These are phyloP conservation scores for Phytophthora capsici DNA, from an alignment of 352 stramenopile genomes.

Conservation along the genomic window DNA sequence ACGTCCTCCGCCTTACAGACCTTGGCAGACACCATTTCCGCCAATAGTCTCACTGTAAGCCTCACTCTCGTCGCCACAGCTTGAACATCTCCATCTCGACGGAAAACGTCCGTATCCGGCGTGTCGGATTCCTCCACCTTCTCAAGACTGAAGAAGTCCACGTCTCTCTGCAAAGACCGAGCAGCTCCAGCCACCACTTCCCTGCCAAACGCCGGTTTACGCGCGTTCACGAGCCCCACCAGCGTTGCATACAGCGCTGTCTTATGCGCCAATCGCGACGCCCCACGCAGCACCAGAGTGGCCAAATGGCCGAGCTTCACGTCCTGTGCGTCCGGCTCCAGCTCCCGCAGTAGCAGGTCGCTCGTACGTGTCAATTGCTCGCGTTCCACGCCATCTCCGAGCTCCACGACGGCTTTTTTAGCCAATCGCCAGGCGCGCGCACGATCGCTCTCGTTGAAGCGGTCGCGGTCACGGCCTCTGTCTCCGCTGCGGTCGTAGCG, in stretches of 20 bases:
- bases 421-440: conserved; percentile 72
- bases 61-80: conserved; percentile 58
- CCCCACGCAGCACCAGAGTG: conserved; percentile 61
- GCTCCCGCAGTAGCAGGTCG: conserved; percentile 52
- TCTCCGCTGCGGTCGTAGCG: conserved; percentile 45
- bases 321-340: conserved; percentile 58
- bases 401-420: conserved; percentile 79
- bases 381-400: conserved; percentile 64
- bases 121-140: conserved; percentile 26
- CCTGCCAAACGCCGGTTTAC: conserved; percentile 59
- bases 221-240: conserved; percentile 71
- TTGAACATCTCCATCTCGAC: conserved; percentile 45
- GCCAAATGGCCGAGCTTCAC: conserved; percentile 68
- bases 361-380: conserved; percentile 57
- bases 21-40: conserved; percentile 56
- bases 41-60: conserved; percentile 71
- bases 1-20: conserved; percentile 73
- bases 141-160: conserved; percentile 60
- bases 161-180: conserved; percentile 54
- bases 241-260: conserved; percentile 75
- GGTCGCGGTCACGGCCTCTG: conserved; percentile 24
- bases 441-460: conserved; percentile 66
- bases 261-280: conserved; percentile 67
- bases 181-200: conserved; percentile 52
- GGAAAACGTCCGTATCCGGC: conserved; percentile 24